Evolutionary conservation across 2,329 filamentous ascomycete genomes (phyloP).

Genomic region (Geosmithia putterillii): DNA sequence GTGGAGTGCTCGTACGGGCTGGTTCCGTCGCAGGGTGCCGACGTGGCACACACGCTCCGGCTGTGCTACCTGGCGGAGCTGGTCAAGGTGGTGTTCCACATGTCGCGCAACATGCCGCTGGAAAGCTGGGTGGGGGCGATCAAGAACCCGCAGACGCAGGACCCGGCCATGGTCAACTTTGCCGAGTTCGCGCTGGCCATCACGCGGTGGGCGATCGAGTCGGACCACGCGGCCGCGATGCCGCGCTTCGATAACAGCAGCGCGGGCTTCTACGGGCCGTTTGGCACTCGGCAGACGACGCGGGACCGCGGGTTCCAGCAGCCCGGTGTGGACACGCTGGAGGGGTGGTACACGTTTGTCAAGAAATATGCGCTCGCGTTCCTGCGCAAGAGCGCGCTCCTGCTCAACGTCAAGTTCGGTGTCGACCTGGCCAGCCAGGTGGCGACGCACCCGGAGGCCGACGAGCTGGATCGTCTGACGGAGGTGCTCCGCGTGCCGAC

Average conservation of each 20-base stretch:
- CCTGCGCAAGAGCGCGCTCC: conserved; percentile 70
- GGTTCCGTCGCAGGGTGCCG: conserved; percentile 52
- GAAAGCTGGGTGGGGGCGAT: conserved; percentile 35
- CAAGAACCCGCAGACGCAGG: conserved; percentile 25
- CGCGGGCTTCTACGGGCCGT: no score
- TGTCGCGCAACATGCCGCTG: conserved; percentile 40
- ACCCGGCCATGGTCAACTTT: conserved; percentile 39
- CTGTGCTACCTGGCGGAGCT: conserved; percentile 88
- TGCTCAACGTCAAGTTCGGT: conserved; percentile 80
- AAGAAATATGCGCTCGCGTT: conserved; percentile 83
- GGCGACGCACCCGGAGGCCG: conserved; percentile 48
- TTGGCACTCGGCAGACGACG: no score
- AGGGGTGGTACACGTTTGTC: conserved; percentile 47
- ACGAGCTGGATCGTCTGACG: conserved; percentile 74
- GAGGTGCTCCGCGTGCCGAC: conserved; percentile 63
- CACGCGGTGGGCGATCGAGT: conserved; percentile 28
- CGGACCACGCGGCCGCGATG: background rate
- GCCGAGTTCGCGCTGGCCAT: conserved; percentile 40
- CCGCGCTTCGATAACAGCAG: background rate
- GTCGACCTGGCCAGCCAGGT: conserved; percentile 63
- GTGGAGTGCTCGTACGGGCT: conserved; percentile 66
- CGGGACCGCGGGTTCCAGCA: conserved; percentile 41
- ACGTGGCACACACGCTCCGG: conserved; percentile 68
- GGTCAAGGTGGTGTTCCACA: conserved; percentile 60
- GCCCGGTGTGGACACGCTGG: conserved; percentile 37